Evolutionary conservation across 495 filamentous ascomycete species (phyloP), one percentile per base, ranked within the genome.

Genomic region (Tetracladium setigerum): DNA sequence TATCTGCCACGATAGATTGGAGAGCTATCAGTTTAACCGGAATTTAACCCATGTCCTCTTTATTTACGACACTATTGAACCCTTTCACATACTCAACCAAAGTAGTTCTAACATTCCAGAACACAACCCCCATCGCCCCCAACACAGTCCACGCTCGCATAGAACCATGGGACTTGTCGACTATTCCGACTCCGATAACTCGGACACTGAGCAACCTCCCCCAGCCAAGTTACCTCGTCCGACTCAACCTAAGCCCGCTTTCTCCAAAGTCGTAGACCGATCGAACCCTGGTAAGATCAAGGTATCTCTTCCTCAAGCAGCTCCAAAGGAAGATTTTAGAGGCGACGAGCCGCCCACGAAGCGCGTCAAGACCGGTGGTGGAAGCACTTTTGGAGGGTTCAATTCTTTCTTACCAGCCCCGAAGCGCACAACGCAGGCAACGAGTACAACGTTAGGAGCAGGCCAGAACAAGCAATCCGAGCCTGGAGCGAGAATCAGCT

Each of bases 351-450:
- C 84, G 1, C 83, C 86, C 10, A 67, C 83, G 5, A 95, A 95
- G 61, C 81, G 82, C 40, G 71, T 73, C 16, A 78, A 76, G 37
- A 72, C 76, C 13, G 71, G 73, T 4, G 73, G 69, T 36, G 76
- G 70, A 5, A 67, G 77, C 32, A 72, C 73, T 14, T 85, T 91
- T 51, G 76, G 82, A 47, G 82, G 78, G 7, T 92, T 96, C 67
- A 90, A 89, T 57, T 78, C 87, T 2, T 77, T 95, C 31, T 74
- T 96, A n/a, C 90, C 90, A 10, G 77, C 89, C 24, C 90, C 90
- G 14, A 96, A 92, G 64, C 77, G 75, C 22, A 54, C 66, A 15
- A 55, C 63, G 54, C 62, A 47, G 44, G 60, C 13, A 63, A 64
- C 31, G 59, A 67, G 38, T 66, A 67, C 39, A 54, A 66, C 24